These are phyloP conservation scores for Nigrograna mackinnonii DNA, from an alignment of 2,329 filamentous ascomycete genomes.

Conservation along the genomic window DNA sequence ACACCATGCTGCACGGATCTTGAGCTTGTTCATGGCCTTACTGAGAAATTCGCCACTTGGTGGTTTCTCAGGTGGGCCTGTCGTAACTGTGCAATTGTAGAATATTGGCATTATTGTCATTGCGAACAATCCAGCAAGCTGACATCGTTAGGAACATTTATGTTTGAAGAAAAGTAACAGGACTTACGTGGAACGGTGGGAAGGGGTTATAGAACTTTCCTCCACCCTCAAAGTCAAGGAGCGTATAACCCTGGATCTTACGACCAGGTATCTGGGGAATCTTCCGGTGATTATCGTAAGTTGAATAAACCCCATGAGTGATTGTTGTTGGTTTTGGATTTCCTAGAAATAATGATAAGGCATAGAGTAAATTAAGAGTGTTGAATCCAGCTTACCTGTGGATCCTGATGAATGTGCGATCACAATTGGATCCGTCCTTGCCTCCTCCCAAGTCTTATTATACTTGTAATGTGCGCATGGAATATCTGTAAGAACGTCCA, in stretches of 20 bases:
- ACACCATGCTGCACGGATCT: neutral
- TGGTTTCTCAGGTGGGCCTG: neutral
- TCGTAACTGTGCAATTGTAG: neutral
- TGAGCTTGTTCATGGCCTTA: neutral
- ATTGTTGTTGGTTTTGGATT: neutral
- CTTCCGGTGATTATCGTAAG: neutral
- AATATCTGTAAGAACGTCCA: neutral
- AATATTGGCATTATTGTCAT: neutral
- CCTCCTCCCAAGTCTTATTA: neutral
- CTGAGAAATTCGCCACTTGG: neutral
- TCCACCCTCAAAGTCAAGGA: neutral
- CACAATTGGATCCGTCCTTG: neutral
- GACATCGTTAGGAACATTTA: neutral
- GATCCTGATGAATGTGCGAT: neutral
- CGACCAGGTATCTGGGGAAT: neutral
- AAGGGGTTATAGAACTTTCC: neutral
- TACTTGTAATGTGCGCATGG: neutral
- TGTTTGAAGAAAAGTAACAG: neutral
- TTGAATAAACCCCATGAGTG: neutral
- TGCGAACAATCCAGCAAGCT: neutral
- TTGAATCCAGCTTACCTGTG: neutral
- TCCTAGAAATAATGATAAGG: neutral
- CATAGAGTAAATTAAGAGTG: neutral
- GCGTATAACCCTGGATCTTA: slow-evolving; percentile 1
- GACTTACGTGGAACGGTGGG: neutral